These are phyloP conservation scores for Citrus maxima DNA, from an alignment of 345 rosid species.

Conservation along the genomic window DNA sequence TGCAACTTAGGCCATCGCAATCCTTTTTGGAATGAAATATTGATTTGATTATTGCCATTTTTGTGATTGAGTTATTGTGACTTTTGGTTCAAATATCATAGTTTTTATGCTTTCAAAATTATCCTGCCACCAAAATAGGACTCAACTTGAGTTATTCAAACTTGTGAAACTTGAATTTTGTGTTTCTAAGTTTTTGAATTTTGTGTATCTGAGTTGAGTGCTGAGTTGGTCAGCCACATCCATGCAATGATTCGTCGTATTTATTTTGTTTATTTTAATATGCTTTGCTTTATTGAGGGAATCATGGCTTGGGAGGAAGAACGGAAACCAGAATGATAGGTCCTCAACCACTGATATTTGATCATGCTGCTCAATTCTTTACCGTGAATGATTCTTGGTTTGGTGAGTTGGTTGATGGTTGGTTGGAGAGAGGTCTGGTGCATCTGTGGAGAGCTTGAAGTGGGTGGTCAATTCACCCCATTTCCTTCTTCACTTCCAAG, in stretches of 20 bases:
- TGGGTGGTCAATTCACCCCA: slow-evolving; percentile 65
- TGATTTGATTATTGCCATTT: background rate
- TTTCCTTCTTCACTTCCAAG: slow-evolving; percentile 53
- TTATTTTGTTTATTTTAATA: too few relatives aligned
- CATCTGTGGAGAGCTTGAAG: slow-evolving; percentile 72
- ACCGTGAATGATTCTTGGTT: slow-evolving; percentile 66
- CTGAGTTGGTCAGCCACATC: background rate
- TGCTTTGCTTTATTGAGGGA: slow-evolving; percentile 40
- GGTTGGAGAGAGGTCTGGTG: slow-evolving; percentile 75
- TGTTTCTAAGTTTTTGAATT: too few relatives aligned
- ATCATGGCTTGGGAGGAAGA: slow-evolving; percentile 93
- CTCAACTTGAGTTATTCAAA: too few relatives aligned
- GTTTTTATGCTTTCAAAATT: too few relatives aligned
- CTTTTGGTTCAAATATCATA: too few relatives aligned
- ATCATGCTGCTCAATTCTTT: slow-evolving; percentile 91
- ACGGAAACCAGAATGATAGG: slow-evolving; percentile 78
- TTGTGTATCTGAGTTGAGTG: too few relatives aligned
- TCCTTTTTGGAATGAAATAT: background rate
- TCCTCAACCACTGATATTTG: slow-evolving; percentile 61
- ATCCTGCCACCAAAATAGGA: too few relatives aligned
- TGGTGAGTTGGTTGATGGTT: slow-evolving; percentile 54
- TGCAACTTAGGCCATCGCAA: background rate
- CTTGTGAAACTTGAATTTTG: too few relatives aligned
- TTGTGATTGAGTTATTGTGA: too few relatives aligned
- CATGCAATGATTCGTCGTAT: too few relatives aligned